phyloP scores from a whole-genome alignment of 306 rosid species.

The Malus domestica region ASM211411v1 NC_041795.1:31898501-31899000 shows the following conservation, averaged over 20 bases:
- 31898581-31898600: conserved; percentile 65
- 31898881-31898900: conserved; percentile 61
- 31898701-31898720: neutral
- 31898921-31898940: conserved; percentile 40
- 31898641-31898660: conserved; percentile 82
- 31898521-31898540: conserved; percentile 10
- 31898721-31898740: neutral
- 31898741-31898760: neutral
- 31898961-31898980: conserved; percentile 42
- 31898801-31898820: neutral
- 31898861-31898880: conserved; percentile 13
- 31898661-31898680: conserved; percentile 77
- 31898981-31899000: conserved; percentile 51
- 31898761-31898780: too few species aligned
- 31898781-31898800: too few species aligned
- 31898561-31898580: conserved; percentile 9
- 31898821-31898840: neutral
- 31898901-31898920: conserved; percentile 26
- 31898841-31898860: conserved; percentile 6
- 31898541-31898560: conserved; percentile 4
- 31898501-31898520: conserved; percentile 20
- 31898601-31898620: conserved; percentile 62
- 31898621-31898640: conserved; percentile 79
- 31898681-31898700: conserved; percentile 46
- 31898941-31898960: conserved; percentile 41